Base-by-base conservation (phyloP, 2,329 filamentous ascomycete species). In the Thermoascus crustaceus region DNA sequence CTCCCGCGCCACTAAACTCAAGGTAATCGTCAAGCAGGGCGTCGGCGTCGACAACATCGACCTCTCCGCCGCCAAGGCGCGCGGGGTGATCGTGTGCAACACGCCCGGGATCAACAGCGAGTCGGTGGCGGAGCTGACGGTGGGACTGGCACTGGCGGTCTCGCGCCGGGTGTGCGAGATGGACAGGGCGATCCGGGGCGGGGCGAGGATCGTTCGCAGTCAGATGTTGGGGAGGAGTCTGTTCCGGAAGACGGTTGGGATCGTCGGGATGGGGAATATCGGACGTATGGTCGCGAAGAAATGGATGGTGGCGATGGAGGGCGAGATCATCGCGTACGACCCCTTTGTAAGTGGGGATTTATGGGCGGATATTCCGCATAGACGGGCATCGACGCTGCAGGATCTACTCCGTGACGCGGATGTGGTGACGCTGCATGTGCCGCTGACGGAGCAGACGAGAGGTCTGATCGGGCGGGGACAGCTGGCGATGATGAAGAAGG, bases 251-350 rank as follows among this genome's bases (percentile, higher is more conserved):
- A 53, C 52, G 0, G 35, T 64, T 5, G 61, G 59, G 2, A 52
- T 64, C n/a, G 38, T 64, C 16, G 59, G 60, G 3, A 59, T 63
- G 54, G 61, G 61, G 3, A 52, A 55, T 35, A 59, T 64, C 21
- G 59, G 61, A 1, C 46, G 44, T 4, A 44, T 41, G 5, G 48
- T 61, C n/a, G 58, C 58, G 1, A 44, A 47, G 27, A 63, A 60
- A 21, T 64, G 57, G 50, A 40, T 44, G 3, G 52, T 50, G 2
- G 57, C 53, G 2, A 56, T 57, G 37, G 43, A 52, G 9, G 49
- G 14, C 1, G 37, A 47, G 1, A 43, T 62, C 1, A 20, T 61
- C 4, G 55, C 54, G 1, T 61, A 55, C 14, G 57, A 63, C 31
- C 57, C 57, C 0, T 57, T 50, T 37, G 32, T 57, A 2, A 47